Evolutionary conservation across 1,139 yeast species (phyloP).

Genomic region (Candida sanyaensis): DNA sequence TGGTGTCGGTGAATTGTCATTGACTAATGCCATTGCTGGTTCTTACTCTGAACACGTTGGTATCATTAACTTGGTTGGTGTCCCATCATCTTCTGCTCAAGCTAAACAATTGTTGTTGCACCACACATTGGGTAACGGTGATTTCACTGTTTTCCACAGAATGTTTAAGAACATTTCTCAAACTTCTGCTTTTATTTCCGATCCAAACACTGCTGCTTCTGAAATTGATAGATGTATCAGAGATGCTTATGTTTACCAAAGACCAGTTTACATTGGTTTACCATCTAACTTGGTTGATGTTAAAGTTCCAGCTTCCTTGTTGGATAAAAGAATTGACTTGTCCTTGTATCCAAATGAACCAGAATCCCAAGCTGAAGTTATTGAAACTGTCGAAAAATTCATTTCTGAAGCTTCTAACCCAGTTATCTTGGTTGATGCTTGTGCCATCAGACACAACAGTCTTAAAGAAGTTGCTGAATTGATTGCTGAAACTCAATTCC

Average conservation of each 20-base stretch:
- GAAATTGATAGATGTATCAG: conserved; percentile 76
- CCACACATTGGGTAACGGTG: conserved; percentile 50
- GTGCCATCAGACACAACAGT: conserved; percentile 78
- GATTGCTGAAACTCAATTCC: conserved; percentile 73
- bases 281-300: conserved; percentile 81
- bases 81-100: conserved; percentile 40
- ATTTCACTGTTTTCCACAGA: conserved; percentile 47
- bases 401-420: conserved; percentile 65
- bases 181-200: conserved; percentile 64
- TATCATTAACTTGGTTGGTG: conserved; percentile 41
- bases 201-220: conserved; percentile 62
- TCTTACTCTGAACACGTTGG: conserved; percentile 47
- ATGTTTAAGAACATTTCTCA: conserved; percentile 66
- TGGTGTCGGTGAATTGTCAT: conserved; percentile 32
- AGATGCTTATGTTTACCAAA: conserved; percentile 68
- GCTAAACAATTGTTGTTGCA: conserved; percentile 42
- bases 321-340: conserved; percentile 68
- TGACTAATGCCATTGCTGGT: conserved; percentile 42
- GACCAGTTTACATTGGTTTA: conserved; percentile 82
- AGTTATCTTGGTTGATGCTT: conserved; percentile 80
- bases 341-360: conserved; percentile 61
- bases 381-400: conserved; percentile 55
- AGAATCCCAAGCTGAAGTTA: conserved; percentile 73
- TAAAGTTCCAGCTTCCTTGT: conserved; percentile 54
- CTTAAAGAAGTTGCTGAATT: conserved; percentile 61